Evolutionary conservation across 1,284 basidiomycete species (phyloP).

Genomic region (Meira nashicola): DNA sequence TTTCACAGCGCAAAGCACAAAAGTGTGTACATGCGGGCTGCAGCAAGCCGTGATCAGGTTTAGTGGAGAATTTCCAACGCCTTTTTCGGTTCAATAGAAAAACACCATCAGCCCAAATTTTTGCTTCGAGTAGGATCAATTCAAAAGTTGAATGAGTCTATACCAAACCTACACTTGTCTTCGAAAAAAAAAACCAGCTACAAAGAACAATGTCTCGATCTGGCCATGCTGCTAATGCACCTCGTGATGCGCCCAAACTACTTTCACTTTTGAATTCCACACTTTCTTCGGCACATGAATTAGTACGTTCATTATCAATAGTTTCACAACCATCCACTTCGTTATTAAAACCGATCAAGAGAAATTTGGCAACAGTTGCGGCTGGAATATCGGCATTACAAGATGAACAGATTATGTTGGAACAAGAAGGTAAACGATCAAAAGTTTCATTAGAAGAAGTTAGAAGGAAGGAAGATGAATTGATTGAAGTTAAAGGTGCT

Average conservation of each 20-base stretch:
- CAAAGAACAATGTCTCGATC: conserved; percentile 9
- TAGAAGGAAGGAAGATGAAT: conserved; percentile 10
- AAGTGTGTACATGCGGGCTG: too few species aligned
- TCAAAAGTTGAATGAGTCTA: too few species aligned
- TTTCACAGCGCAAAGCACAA: too few species aligned
- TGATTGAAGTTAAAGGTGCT: conserved; percentile 7
- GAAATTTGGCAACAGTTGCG: conserved; percentile 6
- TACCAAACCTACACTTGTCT: too few species aligned
- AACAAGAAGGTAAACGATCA: conserved; percentile 3
- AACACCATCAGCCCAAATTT: background rate
- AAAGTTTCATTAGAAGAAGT: conserved; percentile 11
- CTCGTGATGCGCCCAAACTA: background rate
- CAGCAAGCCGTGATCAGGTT: too few species aligned
- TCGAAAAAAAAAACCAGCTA: too few species aligned
- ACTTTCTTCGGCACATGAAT: conserved; percentile 8
- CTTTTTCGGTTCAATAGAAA: background rate
- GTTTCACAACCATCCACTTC: conserved; percentile 1
- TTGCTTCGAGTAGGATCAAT: background rate
- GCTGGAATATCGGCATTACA: conserved; percentile 1
- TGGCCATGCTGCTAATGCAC: background rate
- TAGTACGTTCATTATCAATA: conserved; percentile 3
- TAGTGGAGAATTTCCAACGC: too few species aligned
- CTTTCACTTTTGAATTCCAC: conserved; percentile 7
- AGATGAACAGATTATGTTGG: background rate
- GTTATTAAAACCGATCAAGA: background rate